phyloP scores from a whole-genome alignment of 139 green algal species.

The Chlamydomonas eustigma region DNA sequence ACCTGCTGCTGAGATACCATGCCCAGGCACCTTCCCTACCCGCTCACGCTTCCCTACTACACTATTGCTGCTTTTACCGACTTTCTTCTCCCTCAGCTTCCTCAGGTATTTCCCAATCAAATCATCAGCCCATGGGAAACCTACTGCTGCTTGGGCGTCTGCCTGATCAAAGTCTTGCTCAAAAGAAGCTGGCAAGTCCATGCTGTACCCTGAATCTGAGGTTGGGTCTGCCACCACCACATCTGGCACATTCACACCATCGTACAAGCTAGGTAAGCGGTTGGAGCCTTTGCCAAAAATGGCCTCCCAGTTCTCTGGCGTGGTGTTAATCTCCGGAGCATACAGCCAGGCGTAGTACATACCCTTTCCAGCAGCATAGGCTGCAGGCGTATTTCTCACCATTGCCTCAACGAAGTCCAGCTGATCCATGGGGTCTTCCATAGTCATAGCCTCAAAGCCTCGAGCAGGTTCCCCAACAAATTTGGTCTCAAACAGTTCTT shows the following conservation, averaged over 20 bases:
- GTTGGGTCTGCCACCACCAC: slow-evolving; percentile 5
- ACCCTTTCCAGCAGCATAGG: not conserved
- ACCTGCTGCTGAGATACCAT: too few species aligned
- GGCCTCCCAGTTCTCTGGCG: slow-evolving; percentile 14
- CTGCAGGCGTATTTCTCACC: slow-evolving; percentile 21
- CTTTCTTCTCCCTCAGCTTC: not conserved
- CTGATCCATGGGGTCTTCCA: slow-evolving; percentile 19
- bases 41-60: too few species aligned
- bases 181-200: not conserved
- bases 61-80: too few species aligned
- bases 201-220: slow-evolving; percentile 11
- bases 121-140: slow-evolving; percentile 28
- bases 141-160: slow-evolving; percentile 16
- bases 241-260: slow-evolving; percentile 14
- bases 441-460: slow-evolving; percentile 14
- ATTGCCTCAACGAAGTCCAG: slow-evolving; percentile 31
- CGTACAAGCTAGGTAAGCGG: slow-evolving; percentile 14
- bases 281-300: slow-evolving; percentile 22
- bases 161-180: slow-evolving; percentile 15
- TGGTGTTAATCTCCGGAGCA: slow-evolving; percentile 22
- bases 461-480: not conserved
- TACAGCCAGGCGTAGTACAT: slow-evolving; percentile 33
- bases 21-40: too few species aligned
- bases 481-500: slow-evolving; percentile 16
- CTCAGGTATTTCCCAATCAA: slow-evolving; percentile 17